These are phyloP conservation scores for Kwoniella bestiolae DNA, from an alignment of 768 basidiomycete species.

Conservation along the genomic window DNA sequence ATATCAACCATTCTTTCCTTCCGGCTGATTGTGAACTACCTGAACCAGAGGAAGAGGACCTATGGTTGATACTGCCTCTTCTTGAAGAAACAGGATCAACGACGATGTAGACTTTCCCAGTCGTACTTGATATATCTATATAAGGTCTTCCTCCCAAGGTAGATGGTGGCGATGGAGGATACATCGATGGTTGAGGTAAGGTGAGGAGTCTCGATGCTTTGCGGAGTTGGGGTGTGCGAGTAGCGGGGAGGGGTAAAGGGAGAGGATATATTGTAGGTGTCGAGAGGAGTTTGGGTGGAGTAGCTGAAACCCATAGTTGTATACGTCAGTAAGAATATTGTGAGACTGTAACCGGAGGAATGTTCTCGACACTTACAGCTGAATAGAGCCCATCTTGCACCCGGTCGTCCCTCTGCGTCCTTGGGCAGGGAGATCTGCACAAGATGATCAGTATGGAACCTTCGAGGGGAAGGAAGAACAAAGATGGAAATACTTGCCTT, in stretches of 20 bases:
- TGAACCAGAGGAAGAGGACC: neutral
- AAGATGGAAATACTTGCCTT: slow-evolving; percentile 24
- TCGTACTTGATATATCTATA: slow-evolving; percentile 34
- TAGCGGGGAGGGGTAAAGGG: slow-evolving; percentile 19
- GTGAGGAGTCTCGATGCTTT: slow-evolving; percentile 29
- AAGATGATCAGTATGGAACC: neutral
- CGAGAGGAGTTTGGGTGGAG: slow-evolving; percentile 11
- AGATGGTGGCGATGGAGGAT: slow-evolving; percentile 17
- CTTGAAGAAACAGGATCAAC: slow-evolving; percentile 23
- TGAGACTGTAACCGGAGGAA: too few relatives aligned
- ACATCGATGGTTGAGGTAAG: slow-evolving; percentile 18
- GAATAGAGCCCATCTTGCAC: slow-evolving; percentile 30
- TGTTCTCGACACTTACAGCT: slow-evolving; percentile 18
- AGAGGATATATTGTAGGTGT: slow-evolving; percentile 30
- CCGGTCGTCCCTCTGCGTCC: slow-evolving; percentile 15
- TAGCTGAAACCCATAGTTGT: neutral
- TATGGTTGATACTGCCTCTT: slow-evolving; percentile 4
- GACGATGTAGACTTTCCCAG: slow-evolving; percentile 38
- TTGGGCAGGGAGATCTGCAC: slow-evolving; percentile 23
- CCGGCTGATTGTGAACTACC: slow-evolving; percentile 1
- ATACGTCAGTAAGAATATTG: neutral
- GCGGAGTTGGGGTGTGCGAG: slow-evolving; percentile 8
- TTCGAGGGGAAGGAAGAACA: neutral
- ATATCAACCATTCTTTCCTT: slow-evolving; percentile 39
- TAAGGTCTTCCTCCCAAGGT: slow-evolving; percentile 21